Base-by-base conservation (phyloP, 2,329 filamentous ascomycete genomes). In the Parastagonospora nodorum region DNA sequence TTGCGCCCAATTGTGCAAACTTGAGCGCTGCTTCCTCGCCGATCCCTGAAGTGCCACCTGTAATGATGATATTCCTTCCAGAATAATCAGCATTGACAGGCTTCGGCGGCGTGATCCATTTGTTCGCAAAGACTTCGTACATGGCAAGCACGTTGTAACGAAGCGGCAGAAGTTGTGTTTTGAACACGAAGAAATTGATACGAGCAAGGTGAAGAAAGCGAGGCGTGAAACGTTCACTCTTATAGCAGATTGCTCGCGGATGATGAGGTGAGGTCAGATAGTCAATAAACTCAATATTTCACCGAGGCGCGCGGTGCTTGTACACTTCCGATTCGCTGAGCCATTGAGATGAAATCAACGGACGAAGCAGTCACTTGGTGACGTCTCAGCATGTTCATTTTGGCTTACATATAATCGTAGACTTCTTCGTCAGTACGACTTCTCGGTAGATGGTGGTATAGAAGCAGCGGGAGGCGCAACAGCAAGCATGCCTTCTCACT, bases 41-140 rank as follows among this genome's bases (percentile, higher is more conserved):
- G 12, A 77, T 57, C n/a, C 75, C 75, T 2, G 63, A 66, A 36
- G 72, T 77, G 8, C 68, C 64, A 10, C 75, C 75, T 11, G 74
- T 82, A 5, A 82, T 74, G 28, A 82, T 75, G 47, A 79, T 64
- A 5, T 67, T 77, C 36, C 75, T 68, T 14, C 73, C 76, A 8
- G 55, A 55, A 27, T 70, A 74, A 11, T 71, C 67, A 28, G 67
- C 64, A 27, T 58, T 53, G 32, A 75, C 63, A 6, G 67, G 48
- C 48, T 68, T 50, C 5, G 75, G 76, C 5, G 68, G 66, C 12
- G 51, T 58, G 14, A 72, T 57, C 69, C 70, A 72, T 49, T 71
- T 72, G 42, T 60, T 53, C 38, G 60, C 67, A 45, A 73, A 60
- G n/a, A 69, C 42, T 2, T 53, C 56, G 36, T 63, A 31, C 27